These are phyloP conservation scores for Candida orba DNA, from an alignment of 805 yeast genomes.

Conservation along the genomic window DNA sequence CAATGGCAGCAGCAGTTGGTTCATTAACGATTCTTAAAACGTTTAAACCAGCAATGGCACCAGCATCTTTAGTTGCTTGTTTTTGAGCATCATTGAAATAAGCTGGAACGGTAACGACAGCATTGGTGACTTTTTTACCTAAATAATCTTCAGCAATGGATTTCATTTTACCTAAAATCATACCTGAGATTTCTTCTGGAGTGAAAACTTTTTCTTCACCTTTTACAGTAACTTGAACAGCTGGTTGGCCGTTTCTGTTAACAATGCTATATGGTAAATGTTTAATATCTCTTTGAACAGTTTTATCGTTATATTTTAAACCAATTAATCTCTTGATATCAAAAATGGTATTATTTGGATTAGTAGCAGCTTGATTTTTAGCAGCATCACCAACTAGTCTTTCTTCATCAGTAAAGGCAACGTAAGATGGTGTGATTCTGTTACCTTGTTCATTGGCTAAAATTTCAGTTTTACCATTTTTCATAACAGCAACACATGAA, in stretches of 20 bases:
- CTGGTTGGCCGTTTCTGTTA: constrained; percentile 75
- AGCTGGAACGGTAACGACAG: constrained; percentile 91
- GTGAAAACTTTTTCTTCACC: constrained; percentile 75
- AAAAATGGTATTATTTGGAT: constrained; percentile 79
- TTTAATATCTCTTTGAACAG: constrained; percentile 75
- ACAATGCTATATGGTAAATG: constrained; percentile 72
- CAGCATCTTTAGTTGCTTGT: constrained; percentile 92
- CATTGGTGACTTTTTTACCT: constrained; percentile 79
- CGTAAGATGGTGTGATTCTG: constrained; percentile 93
- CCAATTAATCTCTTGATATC: constrained; percentile 93
- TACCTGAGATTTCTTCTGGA: constrained; percentile 90
- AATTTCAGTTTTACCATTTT: constrained; percentile 82
- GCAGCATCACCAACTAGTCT: constrained; percentile 96
- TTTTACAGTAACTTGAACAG: constrained; percentile 63
- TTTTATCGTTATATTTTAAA: constrained; percentile 65
- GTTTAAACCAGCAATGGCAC: constrained; percentile 84
- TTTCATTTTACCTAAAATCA: constrained; percentile 90
- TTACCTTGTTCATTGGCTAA: constrained; percentile 96
- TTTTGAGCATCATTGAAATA: constrained; percentile 92
- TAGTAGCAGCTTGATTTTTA: constrained; percentile 88
- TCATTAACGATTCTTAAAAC: constrained; percentile 86
- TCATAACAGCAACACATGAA: constrained; percentile 91
- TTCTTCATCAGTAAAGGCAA: constrained; percentile 87
- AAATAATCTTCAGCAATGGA: constrained; percentile 86
- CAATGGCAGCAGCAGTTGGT: constrained; percentile 97